Conservation (phyloP, 2,329 filamentous ascomycete species). For the Fusarium sp. region DNA sequence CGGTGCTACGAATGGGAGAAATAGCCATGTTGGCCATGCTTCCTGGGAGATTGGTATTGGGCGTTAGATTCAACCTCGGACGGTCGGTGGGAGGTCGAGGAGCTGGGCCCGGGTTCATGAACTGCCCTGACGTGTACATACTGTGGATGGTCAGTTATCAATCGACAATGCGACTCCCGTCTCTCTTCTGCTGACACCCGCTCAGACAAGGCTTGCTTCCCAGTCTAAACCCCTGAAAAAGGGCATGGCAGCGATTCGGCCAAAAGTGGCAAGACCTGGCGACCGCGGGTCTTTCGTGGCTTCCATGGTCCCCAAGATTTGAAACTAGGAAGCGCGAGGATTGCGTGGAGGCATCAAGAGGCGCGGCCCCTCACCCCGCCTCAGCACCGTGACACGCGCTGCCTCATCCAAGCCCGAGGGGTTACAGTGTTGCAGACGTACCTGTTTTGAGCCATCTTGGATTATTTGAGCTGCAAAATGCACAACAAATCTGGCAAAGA, state of each 20-base stretch:
- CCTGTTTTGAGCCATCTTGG: slow-evolving; percentile 52
- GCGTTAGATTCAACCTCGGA: slow-evolving; percentile 84
- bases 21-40: slow-evolving; percentile 85
- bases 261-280: background rate
- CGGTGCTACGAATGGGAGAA: slow-evolving; percentile 75
- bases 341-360: slow-evolving; percentile 1
- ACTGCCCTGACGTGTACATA: slow-evolving; percentile 73
- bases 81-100: slow-evolving; percentile 89
- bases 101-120: slow-evolving; percentile 97
- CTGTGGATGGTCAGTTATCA: slow-evolving; percentile 51
- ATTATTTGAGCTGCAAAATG: slow-evolving; percentile 25
- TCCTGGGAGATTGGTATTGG: slow-evolving; percentile 78
- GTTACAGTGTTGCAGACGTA: slow-evolving; percentile 28
- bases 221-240: background rate
- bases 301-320: background rate
- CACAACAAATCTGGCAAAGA: slow-evolving; percentile 16
- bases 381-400: slow-evolving; percentile 12
- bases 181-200: slow-evolving; percentile 11
- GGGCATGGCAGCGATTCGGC: background rate
- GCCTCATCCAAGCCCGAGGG: slow-evolving; percentile 13
- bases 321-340: slow-evolving; percentile 1
- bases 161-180: background rate
- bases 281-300: background rate
- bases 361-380: slow-evolving; percentile 33
- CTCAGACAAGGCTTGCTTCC: background rate